phyloP scores from a whole-genome alignment of 2,329 filamentous ascomycete genomes.

The Cytospora piceae region DNA sequence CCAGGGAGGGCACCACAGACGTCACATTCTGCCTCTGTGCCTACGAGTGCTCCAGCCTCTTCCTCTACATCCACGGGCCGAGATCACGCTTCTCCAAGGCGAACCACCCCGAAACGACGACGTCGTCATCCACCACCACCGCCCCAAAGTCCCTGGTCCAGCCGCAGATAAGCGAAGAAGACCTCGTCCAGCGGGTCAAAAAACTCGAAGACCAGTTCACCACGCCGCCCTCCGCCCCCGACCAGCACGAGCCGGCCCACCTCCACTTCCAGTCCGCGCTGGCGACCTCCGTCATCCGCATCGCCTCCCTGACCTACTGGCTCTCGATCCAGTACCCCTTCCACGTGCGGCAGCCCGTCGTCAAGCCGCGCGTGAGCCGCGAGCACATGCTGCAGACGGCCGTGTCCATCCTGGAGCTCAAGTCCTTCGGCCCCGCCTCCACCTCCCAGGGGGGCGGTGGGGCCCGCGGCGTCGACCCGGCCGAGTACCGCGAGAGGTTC shows the following conservation, averaged over 20 bases:
- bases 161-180: conserved; percentile 41
- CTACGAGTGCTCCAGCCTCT: conserved; percentile 45
- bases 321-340: conserved; percentile 51
- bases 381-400: conserved; percentile 52
- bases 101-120: conserved; percentile 18
- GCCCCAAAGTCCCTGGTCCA: conserved; percentile 14
- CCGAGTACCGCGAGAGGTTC: conserved; percentile 40
- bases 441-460: too few relatives aligned
- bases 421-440: conserved; percentile 37
- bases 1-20: conserved; percentile 43
- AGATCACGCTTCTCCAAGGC: conserved; percentile 32
- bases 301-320: conserved; percentile 53
- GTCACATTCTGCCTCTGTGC: conserved; percentile 47
- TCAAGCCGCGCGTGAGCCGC: conserved; percentile 41
- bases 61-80: conserved; percentile 45
- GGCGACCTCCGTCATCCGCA: conserved; percentile 45
- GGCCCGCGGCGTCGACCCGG: conserved; percentile 38
- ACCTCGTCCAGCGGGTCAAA: conserved; percentile 46
- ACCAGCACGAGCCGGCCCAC: conserved; percentile 30
- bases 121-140: conserved; percentile 3
- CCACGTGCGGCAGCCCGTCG: conserved; percentile 38
- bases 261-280: conserved; percentile 42
- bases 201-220: conserved; percentile 46
- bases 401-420: conserved; percentile 50
- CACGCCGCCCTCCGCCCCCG: conserved; percentile 33